Conservation (phyloP, 1,284 basidiomycete species). For the Malassezia yamatoensis region DNA sequence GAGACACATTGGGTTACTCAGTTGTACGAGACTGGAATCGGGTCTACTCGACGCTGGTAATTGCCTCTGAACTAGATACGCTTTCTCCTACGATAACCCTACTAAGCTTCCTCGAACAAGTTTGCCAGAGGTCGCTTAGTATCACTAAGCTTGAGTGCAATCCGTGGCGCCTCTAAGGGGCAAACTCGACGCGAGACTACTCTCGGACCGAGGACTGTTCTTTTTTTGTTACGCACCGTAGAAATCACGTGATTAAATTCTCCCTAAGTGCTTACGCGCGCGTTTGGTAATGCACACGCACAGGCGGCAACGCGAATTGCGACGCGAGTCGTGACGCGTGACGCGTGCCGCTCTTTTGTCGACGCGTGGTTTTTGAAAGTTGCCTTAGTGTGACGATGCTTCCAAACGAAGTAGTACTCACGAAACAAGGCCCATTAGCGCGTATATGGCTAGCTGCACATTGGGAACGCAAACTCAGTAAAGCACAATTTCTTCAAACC, state of each 20-base stretch:
- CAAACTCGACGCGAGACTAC: constrained; percentile 47
- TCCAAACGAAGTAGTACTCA: constrained; percentile 82
- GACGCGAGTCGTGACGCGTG: not conserved
- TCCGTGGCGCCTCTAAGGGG: constrained; percentile 37
- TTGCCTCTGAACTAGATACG: not conserved
- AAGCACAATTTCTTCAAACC: constrained; percentile 82
- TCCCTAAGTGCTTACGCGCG: not conserved
- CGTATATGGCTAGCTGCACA: constrained; percentile 98
- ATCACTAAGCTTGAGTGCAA: constrained; percentile 42
- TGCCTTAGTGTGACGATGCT: constrained; percentile 53
- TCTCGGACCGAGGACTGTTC: constrained; percentile 29
- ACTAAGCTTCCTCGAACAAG: not conserved
- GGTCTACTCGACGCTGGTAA: constrained; percentile 13
- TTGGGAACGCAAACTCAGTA: constrained; percentile 94
- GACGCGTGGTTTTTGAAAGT: not conserved
- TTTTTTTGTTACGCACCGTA: not conserved
- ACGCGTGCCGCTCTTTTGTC: not conserved
- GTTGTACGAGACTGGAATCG: constrained; percentile 16
- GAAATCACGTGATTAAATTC: constrained; percentile 1
- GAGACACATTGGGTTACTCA: constrained; percentile 7
- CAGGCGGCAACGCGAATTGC: not conserved
- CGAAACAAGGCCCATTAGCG: constrained; percentile 81
- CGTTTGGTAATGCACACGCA: no score
- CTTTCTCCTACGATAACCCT: not conserved
- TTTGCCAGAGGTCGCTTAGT: constrained; percentile 10